Evolutionary conservation across 148 eudicot genomes (phyloP).

Genomic region (Selenicereus undatus): DNA sequence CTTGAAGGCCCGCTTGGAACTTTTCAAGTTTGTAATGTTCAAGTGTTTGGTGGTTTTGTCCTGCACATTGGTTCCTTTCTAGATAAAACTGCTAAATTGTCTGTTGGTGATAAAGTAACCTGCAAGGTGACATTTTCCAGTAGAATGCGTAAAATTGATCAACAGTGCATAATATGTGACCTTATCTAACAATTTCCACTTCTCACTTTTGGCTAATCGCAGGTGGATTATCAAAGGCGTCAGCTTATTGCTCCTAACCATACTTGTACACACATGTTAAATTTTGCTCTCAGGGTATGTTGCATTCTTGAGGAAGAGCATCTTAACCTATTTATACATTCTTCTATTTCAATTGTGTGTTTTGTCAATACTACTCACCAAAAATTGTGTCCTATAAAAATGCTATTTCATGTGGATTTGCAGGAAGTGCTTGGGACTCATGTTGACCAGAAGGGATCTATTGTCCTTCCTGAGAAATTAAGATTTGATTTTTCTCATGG

Average conservation of each 20-base stretch:
- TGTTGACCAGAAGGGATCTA: constrained; percentile 97
- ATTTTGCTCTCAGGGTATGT: constrained; percentile 89
- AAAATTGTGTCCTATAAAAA: not conserved
- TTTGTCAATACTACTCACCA: not conserved
- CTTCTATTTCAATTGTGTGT: not conserved
- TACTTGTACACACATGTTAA: constrained; percentile 97
- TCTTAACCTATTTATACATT: not conserved
- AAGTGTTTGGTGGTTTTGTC: constrained; percentile 79
- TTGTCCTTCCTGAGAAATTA: constrained; percentile 93
- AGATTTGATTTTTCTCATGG: constrained; percentile 97
- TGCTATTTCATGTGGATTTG: constrained; percentile 14
- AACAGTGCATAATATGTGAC: not conserved
- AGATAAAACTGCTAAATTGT: constrained; percentile 48
- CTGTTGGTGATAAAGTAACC: constrained; percentile 70
- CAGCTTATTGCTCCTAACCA: constrained; percentile 91
- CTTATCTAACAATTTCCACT: not conserved
- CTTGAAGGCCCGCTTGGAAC: constrained; percentile 66
- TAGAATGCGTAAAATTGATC: not conserved
- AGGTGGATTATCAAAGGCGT: constrained; percentile 92
- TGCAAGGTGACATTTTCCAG: constrained; percentile 56
- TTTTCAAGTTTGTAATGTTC: constrained; percentile 74
- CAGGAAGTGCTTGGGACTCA: constrained; percentile 95
- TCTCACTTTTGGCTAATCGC: constrained; percentile 17
- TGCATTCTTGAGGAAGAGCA: constrained; percentile 4
- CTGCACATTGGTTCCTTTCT: constrained; percentile 77